phyloP scores from a whole-genome alignment of 2,329 filamentous ascomycete species.

The Aspergillus brasiliensis region DNA sequence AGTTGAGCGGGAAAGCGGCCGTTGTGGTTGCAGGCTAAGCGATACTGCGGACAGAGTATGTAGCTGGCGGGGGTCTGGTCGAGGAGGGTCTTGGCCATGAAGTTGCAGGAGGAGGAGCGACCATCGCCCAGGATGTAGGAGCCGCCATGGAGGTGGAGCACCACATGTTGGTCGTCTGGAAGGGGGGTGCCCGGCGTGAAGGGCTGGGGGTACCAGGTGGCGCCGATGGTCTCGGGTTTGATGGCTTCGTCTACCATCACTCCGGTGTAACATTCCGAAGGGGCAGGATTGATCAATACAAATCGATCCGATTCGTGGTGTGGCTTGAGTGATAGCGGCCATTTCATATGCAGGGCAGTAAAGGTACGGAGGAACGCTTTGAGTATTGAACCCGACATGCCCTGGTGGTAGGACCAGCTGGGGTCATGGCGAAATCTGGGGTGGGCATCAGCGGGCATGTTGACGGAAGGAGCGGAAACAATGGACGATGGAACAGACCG shows the following conservation, averaged over 20 bases:
- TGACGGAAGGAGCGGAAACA: too few species aligned
- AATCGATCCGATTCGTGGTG: conserved; percentile 14
- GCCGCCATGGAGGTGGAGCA: conserved; percentile 24
- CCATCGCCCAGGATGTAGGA: conserved; percentile 22
- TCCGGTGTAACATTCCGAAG: conserved; percentile 11
- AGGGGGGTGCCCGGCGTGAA: conserved; percentile 1
- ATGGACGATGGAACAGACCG: background rate
- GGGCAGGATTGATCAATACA: conserved; percentile 16
- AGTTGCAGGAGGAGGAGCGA: conserved; percentile 17
- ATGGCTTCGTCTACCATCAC: conserved; percentile 13
- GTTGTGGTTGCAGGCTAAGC: conserved; percentile 21
- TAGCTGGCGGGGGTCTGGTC: conserved; percentile 11
- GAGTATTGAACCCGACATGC: conserved; percentile 6
- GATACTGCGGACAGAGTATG: conserved; percentile 24
- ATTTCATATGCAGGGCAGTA: conserved; percentile 9
- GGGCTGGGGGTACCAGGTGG: conserved; percentile 20
- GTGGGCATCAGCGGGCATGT: background rate
- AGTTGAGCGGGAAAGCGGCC: conserved; percentile 27
- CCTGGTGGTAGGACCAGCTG: conserved; percentile 20
- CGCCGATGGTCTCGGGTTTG: conserved; percentile 18
- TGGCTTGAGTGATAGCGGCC: conserved; percentile 15
- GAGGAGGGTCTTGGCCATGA: conserved; percentile 18
- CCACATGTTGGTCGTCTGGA: conserved; percentile 14
- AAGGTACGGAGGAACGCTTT: conserved; percentile 15
- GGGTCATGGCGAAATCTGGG: conserved; percentile 14